These are phyloP conservation scores for Schizosaccharomyces japonicus DNA, from an alignment of 805 yeast genomes.

Conservation along the genomic window DNA sequence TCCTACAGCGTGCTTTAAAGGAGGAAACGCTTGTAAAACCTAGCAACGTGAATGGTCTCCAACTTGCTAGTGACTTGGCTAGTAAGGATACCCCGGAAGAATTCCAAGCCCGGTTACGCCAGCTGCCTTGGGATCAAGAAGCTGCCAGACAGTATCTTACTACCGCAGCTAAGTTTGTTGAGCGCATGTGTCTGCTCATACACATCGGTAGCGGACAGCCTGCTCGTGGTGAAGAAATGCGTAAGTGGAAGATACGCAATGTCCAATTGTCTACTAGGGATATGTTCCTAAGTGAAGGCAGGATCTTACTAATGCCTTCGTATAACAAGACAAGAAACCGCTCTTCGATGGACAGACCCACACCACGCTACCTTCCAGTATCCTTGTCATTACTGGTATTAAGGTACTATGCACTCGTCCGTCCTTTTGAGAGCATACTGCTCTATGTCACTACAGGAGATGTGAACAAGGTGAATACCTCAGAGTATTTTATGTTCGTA, in stretches of 20 bases:
- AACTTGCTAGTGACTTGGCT: too few relatives aligned
- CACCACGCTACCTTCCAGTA: not conserved
- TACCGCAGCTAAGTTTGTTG: not conserved
- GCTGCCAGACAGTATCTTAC: not conserved
- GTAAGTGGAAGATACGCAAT: not conserved
- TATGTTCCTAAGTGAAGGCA: not conserved
- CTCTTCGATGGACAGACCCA: too few relatives aligned
- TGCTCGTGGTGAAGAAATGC: not conserved
- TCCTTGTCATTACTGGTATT: not conserved
- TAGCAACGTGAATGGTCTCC: too few relatives aligned
- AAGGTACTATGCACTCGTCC: not conserved
- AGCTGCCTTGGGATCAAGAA: not conserved
- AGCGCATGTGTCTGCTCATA: not conserved
- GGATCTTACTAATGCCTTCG: too few relatives aligned
- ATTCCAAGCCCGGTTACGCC: too few relatives aligned
- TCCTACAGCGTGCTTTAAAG: too few relatives aligned
- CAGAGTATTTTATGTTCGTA: not conserved
- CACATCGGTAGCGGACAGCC: not conserved
- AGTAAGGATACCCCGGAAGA: too few relatives aligned
- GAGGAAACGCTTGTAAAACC: too few relatives aligned
- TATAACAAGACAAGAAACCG: too few relatives aligned
- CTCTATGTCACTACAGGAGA: not conserved
- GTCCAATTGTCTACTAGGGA: not conserved
- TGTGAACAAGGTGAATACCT: not conserved
- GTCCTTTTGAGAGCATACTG: not conserved